phyloP scores from a whole-genome alignment of 2,329 filamentous ascomycete species.

The Sporothrix schenckii region DNA sequence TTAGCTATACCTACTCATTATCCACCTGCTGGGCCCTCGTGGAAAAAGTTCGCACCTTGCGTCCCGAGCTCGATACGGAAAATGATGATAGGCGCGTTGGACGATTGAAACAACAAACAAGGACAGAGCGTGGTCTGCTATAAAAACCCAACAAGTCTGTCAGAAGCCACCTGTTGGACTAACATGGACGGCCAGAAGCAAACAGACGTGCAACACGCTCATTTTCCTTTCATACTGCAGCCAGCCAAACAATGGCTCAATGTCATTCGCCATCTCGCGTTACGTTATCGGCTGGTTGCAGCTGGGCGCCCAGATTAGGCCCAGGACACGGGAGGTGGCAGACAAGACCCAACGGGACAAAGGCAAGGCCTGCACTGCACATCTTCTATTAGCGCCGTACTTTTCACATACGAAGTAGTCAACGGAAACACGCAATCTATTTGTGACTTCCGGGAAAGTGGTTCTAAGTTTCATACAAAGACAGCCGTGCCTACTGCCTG shows the following conservation, averaged over 20 bases:
- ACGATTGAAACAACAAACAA: neutral
- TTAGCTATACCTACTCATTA: neutral
- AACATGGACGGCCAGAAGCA: neutral
- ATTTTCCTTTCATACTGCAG: neutral
- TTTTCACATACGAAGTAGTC: neutral
- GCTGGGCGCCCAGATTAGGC: neutral
- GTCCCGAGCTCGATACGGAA: neutral
- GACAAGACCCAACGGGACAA: neutral
- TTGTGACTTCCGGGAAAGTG: neutral
- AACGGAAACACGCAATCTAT: neutral
- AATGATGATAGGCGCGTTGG: neutral
- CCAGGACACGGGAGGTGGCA: neutral
- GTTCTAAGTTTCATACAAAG: conserved; percentile 15
- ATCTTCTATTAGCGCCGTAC: neutral
- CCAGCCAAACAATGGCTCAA: neutral
- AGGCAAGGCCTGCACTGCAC: neutral
- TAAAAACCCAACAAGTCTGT: neutral
- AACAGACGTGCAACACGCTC: neutral
- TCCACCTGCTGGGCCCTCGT: neutral
- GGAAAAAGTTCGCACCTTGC: neutral
- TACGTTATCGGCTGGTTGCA: conserved; percentile 9
- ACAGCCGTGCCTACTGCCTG: neutral
- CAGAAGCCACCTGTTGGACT: neutral
- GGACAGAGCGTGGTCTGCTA: neutral
- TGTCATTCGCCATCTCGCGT: neutral